Conservation (phyloP, 352 stramenopile genomes). For the Pythium vanterpoolii region DNA sequence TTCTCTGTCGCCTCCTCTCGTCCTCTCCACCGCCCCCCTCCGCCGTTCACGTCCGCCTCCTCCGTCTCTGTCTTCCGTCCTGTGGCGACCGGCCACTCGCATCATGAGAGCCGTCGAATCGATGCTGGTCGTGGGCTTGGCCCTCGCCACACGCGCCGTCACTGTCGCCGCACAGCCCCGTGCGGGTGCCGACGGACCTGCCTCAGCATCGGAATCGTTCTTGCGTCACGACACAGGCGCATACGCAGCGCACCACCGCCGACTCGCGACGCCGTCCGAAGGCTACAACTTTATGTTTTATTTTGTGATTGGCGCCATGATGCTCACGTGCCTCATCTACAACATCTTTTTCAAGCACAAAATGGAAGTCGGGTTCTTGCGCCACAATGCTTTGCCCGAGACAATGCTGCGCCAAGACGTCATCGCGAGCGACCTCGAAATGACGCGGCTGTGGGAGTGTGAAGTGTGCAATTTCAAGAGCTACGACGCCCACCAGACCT, state of each 20-base stretch:
- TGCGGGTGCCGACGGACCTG: background rate
- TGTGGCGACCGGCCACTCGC: background rate
- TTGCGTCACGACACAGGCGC: background rate
- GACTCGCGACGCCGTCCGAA: constrained; percentile 35
- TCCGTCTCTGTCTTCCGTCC: background rate
- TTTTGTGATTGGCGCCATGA: constrained; percentile 84
- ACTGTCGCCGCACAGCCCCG: constrained; percentile 1
- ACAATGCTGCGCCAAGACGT: constrained; percentile 86
- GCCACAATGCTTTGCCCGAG: constrained; percentile 68
- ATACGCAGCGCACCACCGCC: constrained; percentile 9
- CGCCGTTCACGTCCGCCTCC: background rate
- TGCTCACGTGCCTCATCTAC: constrained; percentile 85
- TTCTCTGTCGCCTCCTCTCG: background rate
- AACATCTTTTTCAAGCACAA: constrained; percentile 89
- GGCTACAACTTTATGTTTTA: constrained; percentile 90
- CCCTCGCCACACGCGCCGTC: background rate
- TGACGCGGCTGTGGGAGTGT: constrained; percentile 86
- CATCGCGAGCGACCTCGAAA: constrained; percentile 85
- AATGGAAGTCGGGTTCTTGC: constrained; percentile 69
- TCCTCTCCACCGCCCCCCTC: background rate
- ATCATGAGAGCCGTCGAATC: background rate
- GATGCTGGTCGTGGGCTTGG: background rate
- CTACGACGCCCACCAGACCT: constrained; percentile 82
- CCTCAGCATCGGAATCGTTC: too few relatives aligned
- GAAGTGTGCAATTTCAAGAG: constrained; percentile 94